Conservation (phyloP, 257 asterid species). For the Rehmannia glutinosa region DNA sequence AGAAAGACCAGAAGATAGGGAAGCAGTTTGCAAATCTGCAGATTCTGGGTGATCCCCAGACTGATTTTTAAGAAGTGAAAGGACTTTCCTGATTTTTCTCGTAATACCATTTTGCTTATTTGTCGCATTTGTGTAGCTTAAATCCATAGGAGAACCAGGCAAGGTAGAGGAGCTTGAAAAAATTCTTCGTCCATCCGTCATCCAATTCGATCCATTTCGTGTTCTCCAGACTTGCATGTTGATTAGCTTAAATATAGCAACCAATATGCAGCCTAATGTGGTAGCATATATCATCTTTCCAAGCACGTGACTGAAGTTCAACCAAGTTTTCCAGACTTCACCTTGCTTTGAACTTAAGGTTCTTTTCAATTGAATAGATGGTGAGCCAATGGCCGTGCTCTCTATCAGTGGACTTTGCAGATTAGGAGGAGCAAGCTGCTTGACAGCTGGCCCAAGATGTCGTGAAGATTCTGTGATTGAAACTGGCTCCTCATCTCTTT, state of each 20-base stretch:
- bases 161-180: slow-evolving; percentile 33
- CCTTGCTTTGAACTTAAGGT: slow-evolving; percentile 63
- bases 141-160: slow-evolving; percentile 38
- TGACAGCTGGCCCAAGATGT: slow-evolving; percentile 75
- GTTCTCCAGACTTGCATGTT: slow-evolving; percentile 47
- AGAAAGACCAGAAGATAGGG: slow-evolving; percentile 58
- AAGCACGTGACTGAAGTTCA: slow-evolving; percentile 35
- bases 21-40: slow-evolving; percentile 43
- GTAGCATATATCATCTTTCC: slow-evolving; percentile 58
- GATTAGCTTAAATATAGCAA: slow-evolving; percentile 45
- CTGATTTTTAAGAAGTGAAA: slow-evolving; percentile 41
- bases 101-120: slow-evolving; percentile 35
- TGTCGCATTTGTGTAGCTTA: slow-evolving; percentile 23
- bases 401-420: slow-evolving; percentile 56
- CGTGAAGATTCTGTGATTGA: slow-evolving; percentile 41
- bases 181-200: slow-evolving; percentile 30
- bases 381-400: slow-evolving; percentile 37
- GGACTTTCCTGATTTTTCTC: slow-evolving; percentile 42
- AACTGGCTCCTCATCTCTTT: slow-evolving; percentile 47
- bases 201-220: slow-evolving; percentile 45
- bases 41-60: slow-evolving; percentile 38
- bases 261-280: slow-evolving; percentile 61
- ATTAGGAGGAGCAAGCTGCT: slow-evolving; percentile 75
- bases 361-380: slow-evolving; percentile 63
- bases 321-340: slow-evolving; percentile 60